Conservation (phyloP, 1,284 basidiomycete species). For the Apiotrichum akiyoshidainum region DNA sequence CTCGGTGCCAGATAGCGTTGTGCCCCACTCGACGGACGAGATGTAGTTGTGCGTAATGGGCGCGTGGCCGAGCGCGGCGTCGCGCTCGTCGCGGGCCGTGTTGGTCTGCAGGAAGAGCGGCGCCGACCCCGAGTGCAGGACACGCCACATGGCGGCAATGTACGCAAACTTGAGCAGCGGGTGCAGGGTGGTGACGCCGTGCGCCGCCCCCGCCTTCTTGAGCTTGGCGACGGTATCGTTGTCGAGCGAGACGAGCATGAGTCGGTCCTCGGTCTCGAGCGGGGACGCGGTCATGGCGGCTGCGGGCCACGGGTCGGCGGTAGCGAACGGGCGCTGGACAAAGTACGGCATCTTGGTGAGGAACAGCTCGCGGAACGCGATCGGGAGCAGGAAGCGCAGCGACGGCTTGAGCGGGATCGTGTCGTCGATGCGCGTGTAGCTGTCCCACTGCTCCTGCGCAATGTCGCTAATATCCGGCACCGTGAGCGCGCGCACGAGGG, state of each 20-base stretch:
- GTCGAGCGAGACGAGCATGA: slow-evolving; percentile 20
- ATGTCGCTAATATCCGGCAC: not conserved
- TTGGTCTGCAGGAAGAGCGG: slow-evolving; percentile 3
- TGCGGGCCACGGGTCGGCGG: slow-evolving; percentile 30
- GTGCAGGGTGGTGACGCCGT: slow-evolving; percentile 37
- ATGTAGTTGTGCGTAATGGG: slow-evolving; percentile 36
- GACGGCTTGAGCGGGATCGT: slow-evolving; percentile 27
- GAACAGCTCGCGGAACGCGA: slow-evolving; percentile 33
- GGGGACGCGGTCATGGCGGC: slow-evolving; percentile 4
- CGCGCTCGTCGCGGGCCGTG: slow-evolving; percentile 29
- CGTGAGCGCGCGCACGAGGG: slow-evolving; percentile 6
- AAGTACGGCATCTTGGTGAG: slow-evolving; percentile 35
- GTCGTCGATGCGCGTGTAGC: slow-evolving; percentile 24
- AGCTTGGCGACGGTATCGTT: slow-evolving; percentile 17
- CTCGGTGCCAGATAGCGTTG: slow-evolving; percentile 6
- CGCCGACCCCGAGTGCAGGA: slow-evolving; percentile 2
- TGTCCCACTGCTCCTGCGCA: not conserved
- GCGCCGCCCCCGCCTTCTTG: slow-evolving; percentile 21
- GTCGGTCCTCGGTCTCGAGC: slow-evolving; percentile 6
- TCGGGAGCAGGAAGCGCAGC: slow-evolving; percentile 22
- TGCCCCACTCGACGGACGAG: slow-evolving; percentile 14
- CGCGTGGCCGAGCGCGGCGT: slow-evolving; percentile 24
- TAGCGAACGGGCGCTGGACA: slow-evolving; percentile 25
- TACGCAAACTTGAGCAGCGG: slow-evolving; percentile 33
- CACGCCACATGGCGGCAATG: slow-evolving; percentile 29